Evolutionary conservation across 176 grass and related monocot species (phyloP), one percentile per base, ranked within the genome.

Genomic region (Bonia amplexicaulis): DNA sequence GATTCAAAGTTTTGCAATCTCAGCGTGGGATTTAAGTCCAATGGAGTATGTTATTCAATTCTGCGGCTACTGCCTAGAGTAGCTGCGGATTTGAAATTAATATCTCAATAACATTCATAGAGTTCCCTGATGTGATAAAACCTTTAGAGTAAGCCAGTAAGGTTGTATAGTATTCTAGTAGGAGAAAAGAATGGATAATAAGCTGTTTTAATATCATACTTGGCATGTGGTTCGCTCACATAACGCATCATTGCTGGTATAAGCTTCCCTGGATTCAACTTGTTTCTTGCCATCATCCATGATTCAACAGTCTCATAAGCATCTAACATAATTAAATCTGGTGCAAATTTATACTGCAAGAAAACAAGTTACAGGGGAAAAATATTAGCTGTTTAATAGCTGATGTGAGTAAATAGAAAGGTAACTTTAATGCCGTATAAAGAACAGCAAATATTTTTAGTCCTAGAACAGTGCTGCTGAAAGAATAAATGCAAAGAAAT

Each of bases 171-270:
- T 46, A 58, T 68, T 69, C 31, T 16, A 69, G 39, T 76, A 80
- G 26, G 35, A 69, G 29, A 83, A 79, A 63, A 83, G 9, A 35
- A 72, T 35, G 60, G 46, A 81, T 55, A 22, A 81, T 46, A 70
- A 65, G 51, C 4, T 47, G 7, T 44, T 44, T 71, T 31, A 3
- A 39, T 52, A 45, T 75, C 80, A 74, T 98, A 98, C 96, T 98
- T 98, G 16, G 91, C 93, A 93, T 93, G 96, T 83, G 91, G 93
- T 95, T 98, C 96, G 74, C 93, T 98, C 77, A 94, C 87, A 84
- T 99, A 99, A 80, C 96, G 93, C 96, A 96, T 99, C 96, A 99
- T 99, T 82, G 96, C 96, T 53, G 96, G 91, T 86, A 99, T 99
- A 73, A 99, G 93, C 80, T 96, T 99, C 83, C 93, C 92, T 60